These are phyloP conservation scores for Helicostylum pulchrum DNA, from an alignment of 192 early-diverging fungal species.

Conservation along the genomic window DNA sequence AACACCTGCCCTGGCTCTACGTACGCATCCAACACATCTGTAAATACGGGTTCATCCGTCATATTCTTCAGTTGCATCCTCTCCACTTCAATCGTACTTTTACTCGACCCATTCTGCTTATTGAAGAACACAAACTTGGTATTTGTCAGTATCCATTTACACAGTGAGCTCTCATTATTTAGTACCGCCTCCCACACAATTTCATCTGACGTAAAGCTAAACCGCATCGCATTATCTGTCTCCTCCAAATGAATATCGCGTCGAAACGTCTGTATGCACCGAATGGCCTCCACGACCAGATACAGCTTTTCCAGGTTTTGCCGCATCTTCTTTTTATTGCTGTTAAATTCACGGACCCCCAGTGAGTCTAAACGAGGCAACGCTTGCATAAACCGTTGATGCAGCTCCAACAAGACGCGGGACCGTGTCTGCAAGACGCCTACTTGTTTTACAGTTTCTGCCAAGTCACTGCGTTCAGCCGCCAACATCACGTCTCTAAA, in stretches of 20 bases:
- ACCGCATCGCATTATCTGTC: slow-evolving; percentile 50
- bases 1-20: slow-evolving; percentile 54
- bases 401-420: slow-evolving; percentile 36
- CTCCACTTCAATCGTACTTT: slow-evolving; percentile 74
- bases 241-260: slow-evolving; percentile 50
- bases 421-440: slow-evolving; percentile 53
- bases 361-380: slow-evolving; percentile 2
- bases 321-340: slow-evolving; percentile 13
- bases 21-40: slow-evolving; percentile 55
- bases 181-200: slow-evolving; percentile 72
- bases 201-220: slow-evolving; percentile 48
- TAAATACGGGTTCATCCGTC: slow-evolving; percentile 51
- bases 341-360: slow-evolving; percentile 13
- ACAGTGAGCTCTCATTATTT: slow-evolving; percentile 58
- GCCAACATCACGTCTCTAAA: slow-evolving; percentile 70
- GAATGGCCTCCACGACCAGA: slow-evolving; percentile 64
- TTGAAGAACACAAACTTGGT: slow-evolving; percentile 63
- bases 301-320: slow-evolving; percentile 55
- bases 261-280: slow-evolving; percentile 50
- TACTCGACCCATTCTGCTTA: slow-evolving; percentile 72
- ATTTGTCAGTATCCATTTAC: slow-evolving; percentile 61
- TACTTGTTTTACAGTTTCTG: slow-evolving; percentile 49
- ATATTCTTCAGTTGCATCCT: slow-evolving; percentile 63
- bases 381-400: slow-evolving; percentile 7
- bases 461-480: slow-evolving; percentile 69